These are phyloP conservation scores for Wickerhamiella dianesei DNA, from an alignment of 805 yeast genomes.

Conservation along the genomic window DNA sequence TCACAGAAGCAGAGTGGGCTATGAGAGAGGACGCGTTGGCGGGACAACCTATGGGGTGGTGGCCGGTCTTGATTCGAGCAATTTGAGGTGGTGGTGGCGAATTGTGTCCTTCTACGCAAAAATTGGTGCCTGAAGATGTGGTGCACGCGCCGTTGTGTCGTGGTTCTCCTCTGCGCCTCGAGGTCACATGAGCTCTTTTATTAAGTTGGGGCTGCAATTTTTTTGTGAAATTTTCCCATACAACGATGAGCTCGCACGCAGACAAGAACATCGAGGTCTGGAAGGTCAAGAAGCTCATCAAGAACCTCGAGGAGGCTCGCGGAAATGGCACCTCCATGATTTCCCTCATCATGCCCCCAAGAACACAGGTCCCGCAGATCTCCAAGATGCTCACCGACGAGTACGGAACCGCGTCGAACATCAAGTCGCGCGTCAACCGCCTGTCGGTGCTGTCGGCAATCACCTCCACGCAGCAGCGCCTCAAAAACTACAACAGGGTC, in stretches of 20 bases:
- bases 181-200: not conserved
- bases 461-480: conserved; percentile 94
- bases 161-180: too few species aligned
- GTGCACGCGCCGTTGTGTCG: too few species aligned
- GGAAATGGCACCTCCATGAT: conserved; percentile 99
- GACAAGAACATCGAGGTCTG: conserved; percentile 97
- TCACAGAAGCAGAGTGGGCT: too few species aligned
- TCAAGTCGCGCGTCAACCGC: conserved; percentile 94
- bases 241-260: conserved; percentile 42
- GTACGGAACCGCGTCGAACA: conserved; percentile 97
- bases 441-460: conserved; percentile 90
- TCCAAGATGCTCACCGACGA: conserved; percentile 94
- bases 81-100: too few species aligned
- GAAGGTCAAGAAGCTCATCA: conserved; percentile 92
- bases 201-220: not conserved
- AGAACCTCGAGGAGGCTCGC: conserved; percentile 76
- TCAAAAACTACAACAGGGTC: conserved; percentile 75
- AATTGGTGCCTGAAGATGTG: too few species aligned
- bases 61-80: too few species aligned
- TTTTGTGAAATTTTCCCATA: not conserved
- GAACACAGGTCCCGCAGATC: conserved; percentile 76
- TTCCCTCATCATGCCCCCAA: conserved; percentile 89
- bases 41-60: too few species aligned
- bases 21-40: too few species aligned
- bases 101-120: too few species aligned